Evolutionary conservation across 176 grass and related monocot genomes (phyloP), one percentile per base, ranked within the genome.

Genomic region (Bromus sterilis): DNA sequence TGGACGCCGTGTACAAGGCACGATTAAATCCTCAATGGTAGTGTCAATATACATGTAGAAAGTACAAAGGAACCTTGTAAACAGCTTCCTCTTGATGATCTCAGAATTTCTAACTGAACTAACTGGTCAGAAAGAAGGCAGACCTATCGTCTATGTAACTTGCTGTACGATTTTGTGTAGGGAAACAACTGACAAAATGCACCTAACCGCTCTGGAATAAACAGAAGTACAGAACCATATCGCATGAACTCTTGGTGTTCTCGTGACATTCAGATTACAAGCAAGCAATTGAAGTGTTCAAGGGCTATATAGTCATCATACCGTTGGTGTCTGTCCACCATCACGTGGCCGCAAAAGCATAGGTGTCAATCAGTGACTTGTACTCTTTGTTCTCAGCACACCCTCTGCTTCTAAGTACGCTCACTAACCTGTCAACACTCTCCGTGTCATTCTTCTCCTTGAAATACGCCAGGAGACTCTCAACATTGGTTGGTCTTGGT

Each of bases 311-410:
- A 46, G 42, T 77, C 32, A 75, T 74, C 14, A 66, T 35, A 48
- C 66, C 28, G 26, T 61, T 39, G 36, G 18, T 33, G 37, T 28
- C 20, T 26, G 0, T 51, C 44, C 25, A 51, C 21, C 13, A n/a
- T 61, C 51, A 85, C 36, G 79, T 36, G 26, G 7, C 57, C 9
- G 70, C 75, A 76, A 80, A 86, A 72, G 80, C 56, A 58, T 93
- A 89, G 9, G 71, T 56, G 40, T 71, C 68, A 74, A 89, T 78
- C 48, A 93, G 48, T 56, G 84, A 84, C 81, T 78, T 78, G 83
- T 89, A 92, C 31, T 89, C 90, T 86, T 93, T 89, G 0, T 85
- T 85, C 43, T 91, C 89, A 76, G 77, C 76, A 84, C 85, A 87
- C 55, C 88, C 90, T 85, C 86, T 89, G 78, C 61, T 84, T 88